phyloP scores from a whole-genome alignment of 1,284 basidiomycete genomes.

The Schizophyllum amplum region DNA sequence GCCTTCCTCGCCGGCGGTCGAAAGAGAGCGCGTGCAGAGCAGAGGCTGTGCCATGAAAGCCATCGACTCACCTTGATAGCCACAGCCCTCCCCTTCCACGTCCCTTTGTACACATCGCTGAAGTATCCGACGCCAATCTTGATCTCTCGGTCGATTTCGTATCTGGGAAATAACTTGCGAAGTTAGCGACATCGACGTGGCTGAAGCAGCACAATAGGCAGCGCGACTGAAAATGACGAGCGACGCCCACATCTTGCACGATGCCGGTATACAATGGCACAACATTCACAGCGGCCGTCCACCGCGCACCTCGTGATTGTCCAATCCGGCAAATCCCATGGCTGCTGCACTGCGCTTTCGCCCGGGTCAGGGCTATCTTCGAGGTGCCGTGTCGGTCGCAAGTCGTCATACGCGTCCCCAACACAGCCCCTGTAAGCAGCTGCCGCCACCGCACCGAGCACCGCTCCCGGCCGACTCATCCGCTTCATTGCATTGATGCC shows the following conservation, averaged over 20 bases:
- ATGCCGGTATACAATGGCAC: no score
- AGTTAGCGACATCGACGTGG: no score
- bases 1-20: no score
- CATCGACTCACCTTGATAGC: constrained; percentile 50
- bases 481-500: constrained; percentile 50
- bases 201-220: background rate
- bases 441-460: constrained; percentile 1
- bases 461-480: constrained; percentile 26
- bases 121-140: constrained; percentile 64
- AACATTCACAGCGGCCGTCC: no score
- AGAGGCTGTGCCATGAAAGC: no score
- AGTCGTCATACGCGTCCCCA: no score
- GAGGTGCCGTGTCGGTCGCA: no score
- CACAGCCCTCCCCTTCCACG: constrained; percentile 51
- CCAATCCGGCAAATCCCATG: constrained; percentile 47
- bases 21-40: no score
- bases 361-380: no score
- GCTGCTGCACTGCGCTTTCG: constrained; percentile 13
- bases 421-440: no score
- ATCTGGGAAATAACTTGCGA: no score
- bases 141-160: constrained; percentile 54
- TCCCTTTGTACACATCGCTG: constrained; percentile 61
- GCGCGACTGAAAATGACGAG: constrained; percentile 1
- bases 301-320: constrained; percentile 61
- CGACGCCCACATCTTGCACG: constrained; percentile 5